Conservation (phyloP, 495 filamentous ascomycete species). For the Penicillium salamii region DNA sequence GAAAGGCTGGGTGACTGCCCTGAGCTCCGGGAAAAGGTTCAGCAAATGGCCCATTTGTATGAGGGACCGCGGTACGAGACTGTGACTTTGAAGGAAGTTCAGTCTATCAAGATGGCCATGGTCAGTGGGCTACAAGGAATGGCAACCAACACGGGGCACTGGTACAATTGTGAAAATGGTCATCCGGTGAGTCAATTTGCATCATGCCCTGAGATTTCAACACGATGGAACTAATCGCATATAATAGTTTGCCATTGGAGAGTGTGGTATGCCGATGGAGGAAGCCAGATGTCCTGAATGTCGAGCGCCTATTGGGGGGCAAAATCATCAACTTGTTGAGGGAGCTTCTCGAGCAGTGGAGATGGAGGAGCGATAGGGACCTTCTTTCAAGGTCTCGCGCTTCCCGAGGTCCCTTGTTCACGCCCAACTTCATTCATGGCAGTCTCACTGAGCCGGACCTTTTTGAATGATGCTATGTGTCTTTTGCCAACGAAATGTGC, state of each 20-base stretch:
- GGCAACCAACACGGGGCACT: slow-evolving; percentile 16
- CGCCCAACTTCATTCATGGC: too few species aligned
- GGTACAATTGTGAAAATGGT: slow-evolving; percentile 19
- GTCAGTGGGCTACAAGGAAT: slow-evolving; percentile 12
- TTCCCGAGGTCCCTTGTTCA: too few species aligned
- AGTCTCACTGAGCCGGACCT: too few species aligned
- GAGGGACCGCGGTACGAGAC: slow-evolving; percentile 10
- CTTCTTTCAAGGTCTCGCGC: too few species aligned
- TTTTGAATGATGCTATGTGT: too few species aligned
- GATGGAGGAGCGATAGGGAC: slow-evolving; percentile 37
- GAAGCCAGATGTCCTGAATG: slow-evolving; percentile 12
- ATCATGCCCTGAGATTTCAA: background rate
- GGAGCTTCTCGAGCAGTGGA: slow-evolving; percentile 19
- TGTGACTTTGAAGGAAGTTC: slow-evolving; percentile 10
- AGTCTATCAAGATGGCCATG: slow-evolving; percentile 11
- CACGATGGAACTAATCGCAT: slow-evolving; percentile 3
- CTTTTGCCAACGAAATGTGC: too few species aligned
- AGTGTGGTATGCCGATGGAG: slow-evolving; percentile 18
- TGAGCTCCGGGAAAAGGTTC: slow-evolving; percentile 4
- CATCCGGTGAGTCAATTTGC: slow-evolving; percentile 12
- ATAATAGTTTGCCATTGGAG: slow-evolving; percentile 16
- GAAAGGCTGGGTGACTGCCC: background rate
- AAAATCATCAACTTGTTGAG: slow-evolving; percentile 3
- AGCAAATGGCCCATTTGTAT: slow-evolving; percentile 8
- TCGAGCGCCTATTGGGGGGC: slow-evolving; percentile 10